Base-by-base conservation (phyloP, 805 yeast species). In the Cyberlindnera bimundalis region DNA sequence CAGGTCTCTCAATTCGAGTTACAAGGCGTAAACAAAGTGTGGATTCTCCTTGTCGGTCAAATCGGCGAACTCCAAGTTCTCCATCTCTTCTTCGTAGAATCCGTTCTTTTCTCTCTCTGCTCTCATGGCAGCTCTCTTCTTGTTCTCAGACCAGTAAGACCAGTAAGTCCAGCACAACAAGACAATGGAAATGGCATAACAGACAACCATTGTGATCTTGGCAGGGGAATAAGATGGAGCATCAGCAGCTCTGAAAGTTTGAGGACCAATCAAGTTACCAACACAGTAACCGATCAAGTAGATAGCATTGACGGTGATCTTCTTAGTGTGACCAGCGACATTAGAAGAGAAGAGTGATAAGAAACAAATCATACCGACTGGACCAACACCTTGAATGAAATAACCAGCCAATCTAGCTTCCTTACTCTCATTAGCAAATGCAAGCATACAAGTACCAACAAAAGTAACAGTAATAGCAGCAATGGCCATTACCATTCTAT, bases 261-360 rank as follows among this genome's bases (percentile, higher is more conserved):
- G 88, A 5, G 91, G 88, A 1, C 90, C 91, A 40, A 81, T 73
- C 25, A 83, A 63, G 34, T 44, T 35, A 27, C 47, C 48, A 24
- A 26, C 39, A 33, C 43, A 37, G 39, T 40, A 45, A 55, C 45
- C 48, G n/a, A 45, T 41, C 18, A 45, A 23, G 39, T 29, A 45
- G 20, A 45, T 31, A 25, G 48, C 48, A 20, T 45, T 45, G n/a
- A 35, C 42, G 8, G 45, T 38, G 14, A 41, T 35, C 40, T 45
- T 45, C 43, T 45, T 45, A 10, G 48, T 45, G 39, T 41, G 48
- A 18, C 45, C 48, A 28, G 48, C 48, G 28, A 38, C 40, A 25
- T 45, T 62, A 7, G 66, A 55, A 11, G 56, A 42, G 23, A 57
- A 43, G 9, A 47, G 25, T 3, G 53, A 45, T 11, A 42, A 28